These are phyloP conservation scores for Penicillium brasilianum DNA, from an alignment of 2,329 filamentous ascomycete species.

Conservation along the genomic window DNA sequence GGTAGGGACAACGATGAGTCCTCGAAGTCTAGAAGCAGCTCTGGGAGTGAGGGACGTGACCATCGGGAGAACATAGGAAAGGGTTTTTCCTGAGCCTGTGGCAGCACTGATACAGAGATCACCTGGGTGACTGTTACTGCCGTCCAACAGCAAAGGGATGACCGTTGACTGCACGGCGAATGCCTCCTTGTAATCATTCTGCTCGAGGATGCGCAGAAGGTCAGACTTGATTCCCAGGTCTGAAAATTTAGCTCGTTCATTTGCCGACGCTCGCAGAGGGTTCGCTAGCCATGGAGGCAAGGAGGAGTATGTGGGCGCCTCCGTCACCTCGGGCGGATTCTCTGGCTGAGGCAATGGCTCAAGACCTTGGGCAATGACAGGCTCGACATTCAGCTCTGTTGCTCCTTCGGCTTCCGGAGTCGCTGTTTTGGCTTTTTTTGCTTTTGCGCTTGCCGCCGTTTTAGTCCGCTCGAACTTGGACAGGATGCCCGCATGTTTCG, in stretches of 20 bases:
- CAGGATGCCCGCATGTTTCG: conserved; percentile 43
- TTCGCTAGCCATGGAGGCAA: conserved; percentile 80
- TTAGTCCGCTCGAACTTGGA: conserved; percentile 49
- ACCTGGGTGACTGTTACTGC: conserved; percentile 64
- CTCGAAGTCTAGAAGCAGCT: conserved; percentile 70
- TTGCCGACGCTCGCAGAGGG: conserved; percentile 70
- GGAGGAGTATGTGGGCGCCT: conserved; percentile 73
- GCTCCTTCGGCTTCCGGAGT: conserved; percentile 18
- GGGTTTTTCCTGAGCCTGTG: conserved; percentile 93
- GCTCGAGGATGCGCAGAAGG: conserved; percentile 65
- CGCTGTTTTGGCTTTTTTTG: conserved; percentile 43
- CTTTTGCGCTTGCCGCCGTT: conserved; percentile 27
- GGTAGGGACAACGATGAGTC: conserved; percentile 86
- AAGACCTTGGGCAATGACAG: conserved; percentile 60
- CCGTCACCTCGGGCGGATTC: conserved; percentile 61
- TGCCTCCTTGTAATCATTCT: conserved; percentile 72
- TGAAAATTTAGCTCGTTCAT: conserved; percentile 65
- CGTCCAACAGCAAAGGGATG: conserved; percentile 77
- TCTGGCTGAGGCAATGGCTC: conserved; percentile 77
- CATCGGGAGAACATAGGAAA: conserved; percentile 88
- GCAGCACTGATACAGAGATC: conserved; percentile 91
- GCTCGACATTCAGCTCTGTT: conserved; percentile 29
- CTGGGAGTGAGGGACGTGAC: conserved; percentile 73
- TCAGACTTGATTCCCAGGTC: conserved; percentile 67
- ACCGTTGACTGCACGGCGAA: conserved; percentile 81